Evolutionary conservation across 2,329 filamentous ascomycete genomes (phyloP).

Genomic region (Aspergillus brunneoviolaceus): DNA sequence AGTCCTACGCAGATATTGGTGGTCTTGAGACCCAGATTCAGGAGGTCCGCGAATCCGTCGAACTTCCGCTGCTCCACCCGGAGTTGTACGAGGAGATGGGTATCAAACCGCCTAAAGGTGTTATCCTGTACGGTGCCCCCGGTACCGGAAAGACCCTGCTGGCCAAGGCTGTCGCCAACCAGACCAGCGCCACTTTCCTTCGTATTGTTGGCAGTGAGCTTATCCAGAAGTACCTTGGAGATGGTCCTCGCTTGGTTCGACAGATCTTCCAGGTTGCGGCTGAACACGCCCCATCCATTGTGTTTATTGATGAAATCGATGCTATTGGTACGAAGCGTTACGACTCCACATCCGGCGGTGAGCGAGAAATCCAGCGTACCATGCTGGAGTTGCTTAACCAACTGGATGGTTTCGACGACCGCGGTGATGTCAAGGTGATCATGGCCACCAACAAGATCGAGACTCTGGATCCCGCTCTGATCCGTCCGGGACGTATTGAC

Average conservation of each 20-base stretch:
- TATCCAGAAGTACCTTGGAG: slow-evolving; percentile 98
- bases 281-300: slow-evolving; percentile 93
- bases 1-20: slow-evolving; percentile 98
- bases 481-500: slow-evolving; percentile 95
- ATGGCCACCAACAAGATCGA: slow-evolving; percentile 99
- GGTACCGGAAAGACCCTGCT: slow-evolving; percentile 96
- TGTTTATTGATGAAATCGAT: slow-evolving; percentile 99
- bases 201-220: slow-evolving; percentile 96
- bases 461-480: slow-evolving; percentile 90
- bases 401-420: slow-evolving; percentile 97
- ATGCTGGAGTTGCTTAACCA: slow-evolving; percentile 99
- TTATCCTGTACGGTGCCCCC: slow-evolving; percentile 95
- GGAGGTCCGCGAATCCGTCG: slow-evolving; percentile 95
- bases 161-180: slow-evolving; percentile 96
- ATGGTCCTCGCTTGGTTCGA: slow-evolving; percentile 89
- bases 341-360: slow-evolving; percentile 93
- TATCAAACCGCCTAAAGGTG: slow-evolving; percentile 98
- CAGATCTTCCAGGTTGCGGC: slow-evolving; percentile 89
- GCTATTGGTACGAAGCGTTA: slow-evolving; percentile 99
- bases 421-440: slow-evolving; percentile 98
- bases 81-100: slow-evolving; percentile 99
- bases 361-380: slow-evolving; percentile 95
- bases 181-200: slow-evolving; percentile 97
- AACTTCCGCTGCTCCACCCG: slow-evolving; percentile 89
- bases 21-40: slow-evolving; percentile 94